phyloP scores from a whole-genome alignment of 2,329 filamentous ascomycete species.

The Elsinoe fawcettii region DNA sequence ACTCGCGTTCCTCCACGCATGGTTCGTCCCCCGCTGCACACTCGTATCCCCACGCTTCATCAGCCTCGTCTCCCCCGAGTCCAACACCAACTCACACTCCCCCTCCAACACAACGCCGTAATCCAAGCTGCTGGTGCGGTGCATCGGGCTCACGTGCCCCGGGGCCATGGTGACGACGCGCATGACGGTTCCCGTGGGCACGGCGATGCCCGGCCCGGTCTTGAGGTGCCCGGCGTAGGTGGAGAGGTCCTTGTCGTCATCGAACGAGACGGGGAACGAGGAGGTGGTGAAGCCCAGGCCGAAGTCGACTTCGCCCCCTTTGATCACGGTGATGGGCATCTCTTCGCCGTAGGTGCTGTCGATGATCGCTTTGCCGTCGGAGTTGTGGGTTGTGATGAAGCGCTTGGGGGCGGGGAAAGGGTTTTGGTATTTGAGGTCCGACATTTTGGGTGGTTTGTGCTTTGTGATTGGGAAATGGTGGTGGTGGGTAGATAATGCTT shows the following conservation, averaged over 20 bases:
- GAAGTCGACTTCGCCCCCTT: background rate
- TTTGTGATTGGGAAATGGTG: too few species aligned
- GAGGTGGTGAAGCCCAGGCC: conserved; percentile 21
- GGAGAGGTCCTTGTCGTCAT: conserved; percentile 30
- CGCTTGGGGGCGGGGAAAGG: conserved; percentile 24
- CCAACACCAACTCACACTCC: conserved; percentile 31
- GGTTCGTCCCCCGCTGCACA: conserved; percentile 24
- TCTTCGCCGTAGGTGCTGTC: conserved; percentile 24
- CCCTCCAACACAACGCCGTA: conserved; percentile 34
- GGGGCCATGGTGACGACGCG: conserved; percentile 32
- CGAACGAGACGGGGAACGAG: conserved; percentile 25
- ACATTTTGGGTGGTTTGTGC: background rate
- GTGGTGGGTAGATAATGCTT: background rate
- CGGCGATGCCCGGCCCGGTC: conserved; percentile 29
- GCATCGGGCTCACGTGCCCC: conserved; percentile 29
- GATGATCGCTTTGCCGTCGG: conserved; percentile 31
- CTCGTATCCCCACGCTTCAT: conserved; percentile 31
- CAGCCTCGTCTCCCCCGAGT: conserved; percentile 29
- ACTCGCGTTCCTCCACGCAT: conserved; percentile 23
- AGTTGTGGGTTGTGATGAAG: conserved; percentile 34
- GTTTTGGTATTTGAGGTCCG: background rate
- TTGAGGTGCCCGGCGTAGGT: conserved; percentile 30
- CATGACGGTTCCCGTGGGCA: conserved; percentile 28
- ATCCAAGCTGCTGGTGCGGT: conserved; percentile 33
- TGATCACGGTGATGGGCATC: conserved; percentile 26